phyloP scores from a whole-genome alignment of 495 filamentous ascomycete genomes.

The Aspergillus asperescens region DNA sequence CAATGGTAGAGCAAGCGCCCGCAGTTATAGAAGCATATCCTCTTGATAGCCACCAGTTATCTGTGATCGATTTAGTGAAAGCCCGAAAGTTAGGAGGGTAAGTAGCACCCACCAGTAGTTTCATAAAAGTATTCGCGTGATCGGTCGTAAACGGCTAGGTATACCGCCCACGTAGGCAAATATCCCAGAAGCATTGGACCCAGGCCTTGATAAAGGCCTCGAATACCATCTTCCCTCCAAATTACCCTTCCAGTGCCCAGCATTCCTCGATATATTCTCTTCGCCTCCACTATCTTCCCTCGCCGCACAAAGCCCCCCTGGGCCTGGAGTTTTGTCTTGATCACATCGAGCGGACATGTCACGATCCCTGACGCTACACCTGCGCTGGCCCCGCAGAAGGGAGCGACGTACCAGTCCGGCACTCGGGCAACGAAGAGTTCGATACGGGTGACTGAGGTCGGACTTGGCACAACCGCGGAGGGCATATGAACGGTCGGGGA shows the following conservation, averaged over 20 bases:
- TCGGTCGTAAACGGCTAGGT: slow-evolving; percentile 90
- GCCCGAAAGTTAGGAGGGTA: neutral
- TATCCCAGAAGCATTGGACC: slow-evolving; percentile 94
- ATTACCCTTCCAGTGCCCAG: slow-evolving; percentile 80
- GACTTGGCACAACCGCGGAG: slow-evolving; percentile 19
- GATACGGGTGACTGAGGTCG: slow-evolving; percentile 45
- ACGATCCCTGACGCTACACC: slow-evolving; percentile 90
- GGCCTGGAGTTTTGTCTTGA: slow-evolving; percentile 97
- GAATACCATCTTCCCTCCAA: slow-evolving; percentile 78
- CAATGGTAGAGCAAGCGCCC: slow-evolving; percentile 86
- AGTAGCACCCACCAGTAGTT: slow-evolving; percentile 53
- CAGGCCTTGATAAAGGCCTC: slow-evolving; percentile 88
- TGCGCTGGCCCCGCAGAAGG: slow-evolving; percentile 77
- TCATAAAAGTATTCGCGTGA: slow-evolving; percentile 67
- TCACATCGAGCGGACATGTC: slow-evolving; percentile 96
- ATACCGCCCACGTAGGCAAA: slow-evolving; percentile 96
- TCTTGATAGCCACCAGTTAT: slow-evolving; percentile 57
- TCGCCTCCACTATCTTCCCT: slow-evolving; percentile 42
- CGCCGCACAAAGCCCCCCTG: slow-evolving; percentile 70
- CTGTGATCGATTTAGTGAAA: slow-evolving; percentile 25
- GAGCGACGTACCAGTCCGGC: slow-evolving; percentile 51
- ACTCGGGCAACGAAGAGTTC: slow-evolving; percentile 49
- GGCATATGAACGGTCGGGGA: slow-evolving; percentile 19
- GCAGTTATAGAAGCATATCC: slow-evolving; percentile 79
- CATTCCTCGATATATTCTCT: slow-evolving; percentile 71